Evolutionary conservation across 345 rosid genomes (phyloP), one percentile per base, ranked within the genome.

Genomic region (Aquilaria sinensis): DNA sequence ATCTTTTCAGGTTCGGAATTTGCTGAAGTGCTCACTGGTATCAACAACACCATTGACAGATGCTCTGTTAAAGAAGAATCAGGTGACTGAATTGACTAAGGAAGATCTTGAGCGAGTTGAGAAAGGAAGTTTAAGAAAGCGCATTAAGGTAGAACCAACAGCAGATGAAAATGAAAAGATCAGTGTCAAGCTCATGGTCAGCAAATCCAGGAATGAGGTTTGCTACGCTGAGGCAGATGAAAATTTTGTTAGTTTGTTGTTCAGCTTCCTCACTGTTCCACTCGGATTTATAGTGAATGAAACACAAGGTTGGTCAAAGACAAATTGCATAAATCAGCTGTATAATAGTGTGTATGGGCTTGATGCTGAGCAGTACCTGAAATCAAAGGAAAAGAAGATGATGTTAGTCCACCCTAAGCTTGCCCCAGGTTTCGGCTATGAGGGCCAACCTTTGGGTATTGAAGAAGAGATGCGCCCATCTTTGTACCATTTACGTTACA

Each of bases 201-300:
- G 73, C 61, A 77, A 74, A 71, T 67, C 75, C 10, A 61, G 31
- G 55, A 65, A 68, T 8, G 54, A 9, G 31, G 67, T 62, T n/a
- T 68, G 68, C 14, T 61, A 43, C 52, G 73, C 64, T 23, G 78
- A 77, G 51, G 75, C 51, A 2, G 57, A 56, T 7, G 61, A 70
- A 15, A 72, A 67, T 50, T 70, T 65, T 51, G 71, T 68, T 58
- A 61, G 74, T 62, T 58, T 77, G 15, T 57, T 77, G n/a, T 64
- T 68, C 52, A 67, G 73, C 33, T 77, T 73, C 71, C 75, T 77
- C 10, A 61, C 67, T 15, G 9, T 70, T 51, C 81, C 76, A 14
- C 67, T 70, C n/a, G 78, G 75, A 3, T 12, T 63, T 23, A 34
- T 57, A 10, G 7, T 46, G 2, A 64, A 77, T 52, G 43, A 57